phyloP scores from a whole-genome alignment of 305 asterid species.

The Fraxinus latifolia region DNA sequence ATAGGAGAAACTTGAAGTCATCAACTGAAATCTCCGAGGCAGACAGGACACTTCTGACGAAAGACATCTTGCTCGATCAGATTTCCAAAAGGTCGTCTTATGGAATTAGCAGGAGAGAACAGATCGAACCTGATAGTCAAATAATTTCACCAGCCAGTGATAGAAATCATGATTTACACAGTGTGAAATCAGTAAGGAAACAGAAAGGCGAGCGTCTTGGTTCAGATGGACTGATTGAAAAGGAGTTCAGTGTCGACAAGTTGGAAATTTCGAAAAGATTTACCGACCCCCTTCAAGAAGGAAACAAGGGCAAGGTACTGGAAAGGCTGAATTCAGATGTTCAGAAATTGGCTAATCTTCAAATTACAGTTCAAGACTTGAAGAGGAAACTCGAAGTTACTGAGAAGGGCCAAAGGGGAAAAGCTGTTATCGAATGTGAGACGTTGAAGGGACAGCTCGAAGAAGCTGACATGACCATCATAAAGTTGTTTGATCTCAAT shows the following conservation, averaged over 20 bases:
- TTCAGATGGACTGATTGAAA: constrained; percentile 35
- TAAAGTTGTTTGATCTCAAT: constrained; percentile 71
- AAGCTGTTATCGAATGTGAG: constrained; percentile 73
- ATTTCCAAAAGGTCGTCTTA: constrained; percentile 67
- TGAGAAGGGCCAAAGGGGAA: constrained; percentile 72
- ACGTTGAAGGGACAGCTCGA: constrained; percentile 70
- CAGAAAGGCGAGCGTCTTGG: constrained; percentile 34
- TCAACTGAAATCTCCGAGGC: constrained; percentile 65
- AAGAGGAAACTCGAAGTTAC: constrained; percentile 69
- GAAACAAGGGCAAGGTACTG: constrained; percentile 64
- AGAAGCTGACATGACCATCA: constrained; percentile 69
- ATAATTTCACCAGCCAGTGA: constrained; percentile 33
- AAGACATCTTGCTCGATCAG: constrained; percentile 94
- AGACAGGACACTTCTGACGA: constrained; percentile 60
- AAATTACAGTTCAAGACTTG: constrained; percentile 76
- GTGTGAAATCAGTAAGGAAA: constrained; percentile 48
- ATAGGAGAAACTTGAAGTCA: constrained; percentile 46
- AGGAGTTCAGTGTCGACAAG: constrained; percentile 54
- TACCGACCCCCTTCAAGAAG: constrained; percentile 53
- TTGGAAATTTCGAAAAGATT: constrained; percentile 57
- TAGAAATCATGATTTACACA: constrained; percentile 28
- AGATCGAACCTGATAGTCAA: constrained; percentile 39
- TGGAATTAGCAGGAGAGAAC: constrained; percentile 58
- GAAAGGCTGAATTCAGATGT: constrained; percentile 89
- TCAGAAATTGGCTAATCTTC: constrained; percentile 81